Evolutionary conservation across 2,329 filamentous ascomycete genomes (phyloP), one percentile per base, ranked within the genome.

Genomic region (Calonectria henricotiae): DNA sequence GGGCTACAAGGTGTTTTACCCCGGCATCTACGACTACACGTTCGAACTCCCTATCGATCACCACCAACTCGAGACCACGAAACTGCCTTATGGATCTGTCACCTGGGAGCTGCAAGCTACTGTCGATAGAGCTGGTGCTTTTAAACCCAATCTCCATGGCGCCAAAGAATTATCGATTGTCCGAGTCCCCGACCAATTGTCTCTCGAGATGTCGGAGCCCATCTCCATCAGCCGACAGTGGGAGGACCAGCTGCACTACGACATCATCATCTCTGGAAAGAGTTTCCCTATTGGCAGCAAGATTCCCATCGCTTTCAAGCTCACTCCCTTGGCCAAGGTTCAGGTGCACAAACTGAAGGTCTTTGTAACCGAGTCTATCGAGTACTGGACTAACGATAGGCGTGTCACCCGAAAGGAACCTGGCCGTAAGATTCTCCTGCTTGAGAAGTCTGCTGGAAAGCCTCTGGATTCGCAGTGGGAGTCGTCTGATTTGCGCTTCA

Each of bases 221-320:
- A 98, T 98, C 77, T 96, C 95, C 12, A 98, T 98, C 78, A 96
- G 93, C 73, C 88, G 95, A 23, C 95, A 94, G 72, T 98, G 95
- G 95, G 95, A 98, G 80, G 95, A 98, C 75, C 95, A 98, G 79
- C 86, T 98, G 37, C 94, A 97, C 78, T 98, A 98, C 83, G 95
- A 98, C 78, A 98, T 98, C 75, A 92, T 98, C 80, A 97, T 98
- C 65, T 98, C 95, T 1, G 95, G 95, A 65, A 98, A 98, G 86
- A 97, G 95, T 0, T 98, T 98, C 70, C 94, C 95, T 0, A 89
- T 98, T 23, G 95, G 95, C 17, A 89, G 93, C 44, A 93, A 93
- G 77, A 94, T 98, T 17, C 95, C 95, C 1, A 96, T 98, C 69
- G 95, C 95, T 1, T 97, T 98, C 86, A 98, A 97, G 82, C 87